Evolutionary conservation across 257 asterid species (phyloP).

Genomic region (Nicotiana noctiflora): DNA sequence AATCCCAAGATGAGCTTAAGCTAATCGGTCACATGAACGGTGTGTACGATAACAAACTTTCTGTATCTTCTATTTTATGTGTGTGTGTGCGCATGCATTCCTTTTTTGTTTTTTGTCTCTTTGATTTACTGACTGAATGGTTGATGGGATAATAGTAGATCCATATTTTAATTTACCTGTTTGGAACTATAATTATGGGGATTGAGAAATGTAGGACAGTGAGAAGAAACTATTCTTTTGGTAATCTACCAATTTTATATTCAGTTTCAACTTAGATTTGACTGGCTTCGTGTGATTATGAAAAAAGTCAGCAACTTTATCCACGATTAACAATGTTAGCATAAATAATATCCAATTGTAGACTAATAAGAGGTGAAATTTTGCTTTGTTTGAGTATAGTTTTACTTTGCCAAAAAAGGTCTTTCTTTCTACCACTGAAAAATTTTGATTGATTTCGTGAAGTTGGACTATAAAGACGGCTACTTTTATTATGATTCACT

Average conservation of each 20-base stretch:
- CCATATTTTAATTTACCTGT: neutral
- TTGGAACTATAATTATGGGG: neutral
- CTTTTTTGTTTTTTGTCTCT: neutral
- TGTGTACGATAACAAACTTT: constrained; percentile 4
- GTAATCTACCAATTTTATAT: neutral
- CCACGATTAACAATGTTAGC: neutral
- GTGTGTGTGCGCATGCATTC: no score
- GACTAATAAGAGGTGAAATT: neutral
- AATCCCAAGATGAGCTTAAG: constrained; percentile 88
- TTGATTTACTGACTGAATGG: neutral
- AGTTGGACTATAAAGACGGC: neutral
- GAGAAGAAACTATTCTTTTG: neutral
- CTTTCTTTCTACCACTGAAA: neutral
- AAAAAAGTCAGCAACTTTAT: neutral
- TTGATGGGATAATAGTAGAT: no score
- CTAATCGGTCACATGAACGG: constrained; percentile 79
- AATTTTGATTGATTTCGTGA: neutral
- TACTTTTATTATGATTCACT: neutral
- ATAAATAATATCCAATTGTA: neutral
- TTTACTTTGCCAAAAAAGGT: neutral
- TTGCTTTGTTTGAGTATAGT: neutral
- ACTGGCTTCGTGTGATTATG: neutral
- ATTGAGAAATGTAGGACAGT: neutral
- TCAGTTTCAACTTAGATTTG: neutral
- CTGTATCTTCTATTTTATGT: no score